These are phyloP conservation scores for Paratinospora sagittata DNA, from an alignment of 164 flowering plant genomes.

Conservation along the genomic window DNA sequence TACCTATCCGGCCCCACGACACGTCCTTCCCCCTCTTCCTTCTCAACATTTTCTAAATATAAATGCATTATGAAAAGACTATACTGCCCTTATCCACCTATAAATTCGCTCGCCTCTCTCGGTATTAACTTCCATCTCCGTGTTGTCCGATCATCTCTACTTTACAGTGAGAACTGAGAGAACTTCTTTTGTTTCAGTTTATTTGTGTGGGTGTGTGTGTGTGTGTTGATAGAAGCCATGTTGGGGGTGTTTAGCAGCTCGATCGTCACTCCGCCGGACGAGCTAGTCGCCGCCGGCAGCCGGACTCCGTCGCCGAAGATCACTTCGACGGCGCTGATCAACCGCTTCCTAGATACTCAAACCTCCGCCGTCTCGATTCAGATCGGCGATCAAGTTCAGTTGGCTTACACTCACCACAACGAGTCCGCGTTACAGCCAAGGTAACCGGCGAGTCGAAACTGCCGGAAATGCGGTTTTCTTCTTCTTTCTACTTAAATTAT, in stretches of 20 bases:
- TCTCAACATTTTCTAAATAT: too few species aligned
- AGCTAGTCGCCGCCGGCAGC: slow-evolving; percentile 79
- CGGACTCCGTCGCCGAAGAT: slow-evolving; percentile 82
- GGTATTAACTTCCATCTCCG: slow-evolving; percentile 4
- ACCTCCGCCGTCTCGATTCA: slow-evolving; percentile 52
- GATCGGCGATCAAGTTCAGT: slow-evolving; percentile 51
- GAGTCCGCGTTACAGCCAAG: slow-evolving; percentile 65
- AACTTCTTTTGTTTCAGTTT: too few species aligned
- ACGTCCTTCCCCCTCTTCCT: too few species aligned
- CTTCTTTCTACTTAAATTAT: too few species aligned
- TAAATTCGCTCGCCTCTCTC: slow-evolving; percentile 11
- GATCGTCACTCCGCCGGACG: slow-evolving; percentile 73
- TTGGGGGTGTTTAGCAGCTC: slow-evolving; percentile 82
- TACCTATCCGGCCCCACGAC: background rate
- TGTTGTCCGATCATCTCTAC: background rate
- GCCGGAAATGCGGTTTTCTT: too few species aligned
- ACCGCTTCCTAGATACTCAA: slow-evolving; percentile 41
- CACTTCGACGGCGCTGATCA: slow-evolving; percentile 40
- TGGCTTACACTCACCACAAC: slow-evolving; percentile 67
- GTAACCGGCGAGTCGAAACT: slow-evolving; percentile 27
- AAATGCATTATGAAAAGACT: background rate
- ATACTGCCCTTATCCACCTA: slow-evolving; percentile 16
- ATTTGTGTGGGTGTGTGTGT: background rate
- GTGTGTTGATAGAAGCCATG: slow-evolving; percentile 31
- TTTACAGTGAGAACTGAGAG: background rate